phyloP scores from a whole-genome alignment of 164 flowering plant genomes.

The Aristolochia fimbriata region DNA sequence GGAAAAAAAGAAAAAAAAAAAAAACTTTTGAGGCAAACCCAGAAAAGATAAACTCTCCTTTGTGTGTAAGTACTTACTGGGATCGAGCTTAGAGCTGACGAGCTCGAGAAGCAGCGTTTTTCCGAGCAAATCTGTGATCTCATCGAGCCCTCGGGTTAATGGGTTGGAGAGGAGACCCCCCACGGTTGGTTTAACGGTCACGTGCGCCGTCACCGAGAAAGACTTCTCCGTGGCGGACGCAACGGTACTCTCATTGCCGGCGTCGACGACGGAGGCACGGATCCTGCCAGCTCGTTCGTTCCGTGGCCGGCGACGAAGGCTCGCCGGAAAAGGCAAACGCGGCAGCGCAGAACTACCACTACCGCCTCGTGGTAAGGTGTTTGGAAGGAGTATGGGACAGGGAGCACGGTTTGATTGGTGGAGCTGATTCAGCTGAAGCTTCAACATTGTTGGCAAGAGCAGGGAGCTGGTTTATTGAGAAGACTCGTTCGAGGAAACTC shows the following conservation, averaged over 20 bases:
- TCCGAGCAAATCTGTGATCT: constrained; percentile 24
- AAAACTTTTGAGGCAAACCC: too few species aligned
- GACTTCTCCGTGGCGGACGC: neutral
- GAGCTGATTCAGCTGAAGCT: constrained; percentile 6
- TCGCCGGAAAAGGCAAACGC: neutral
- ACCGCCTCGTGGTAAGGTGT: neutral
- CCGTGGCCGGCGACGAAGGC: neutral
- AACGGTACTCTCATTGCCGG: neutral
- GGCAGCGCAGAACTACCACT: too few species aligned
- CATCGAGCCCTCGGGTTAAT: constrained; percentile 12
- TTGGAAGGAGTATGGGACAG: neutral
- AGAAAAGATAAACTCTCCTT: too few species aligned
- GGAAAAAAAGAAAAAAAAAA: neutral
- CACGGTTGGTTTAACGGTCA: constrained; percentile 26
- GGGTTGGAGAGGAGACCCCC: constrained; percentile 26
- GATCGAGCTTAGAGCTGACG: constrained; percentile 51
- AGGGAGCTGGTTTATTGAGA: too few species aligned
- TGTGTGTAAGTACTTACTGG: constrained; percentile 39
- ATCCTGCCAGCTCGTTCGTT: neutral
- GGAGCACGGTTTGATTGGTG: constrained; percentile 4
- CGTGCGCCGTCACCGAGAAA: constrained; percentile 28
- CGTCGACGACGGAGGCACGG: neutral
- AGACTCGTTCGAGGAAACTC: too few species aligned
- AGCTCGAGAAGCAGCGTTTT: constrained; percentile 51
- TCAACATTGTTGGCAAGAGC: constrained; percentile 6